Conservation (phyloP, 169 alveolate genomes). For the Plasmodium vivax region DNA sequence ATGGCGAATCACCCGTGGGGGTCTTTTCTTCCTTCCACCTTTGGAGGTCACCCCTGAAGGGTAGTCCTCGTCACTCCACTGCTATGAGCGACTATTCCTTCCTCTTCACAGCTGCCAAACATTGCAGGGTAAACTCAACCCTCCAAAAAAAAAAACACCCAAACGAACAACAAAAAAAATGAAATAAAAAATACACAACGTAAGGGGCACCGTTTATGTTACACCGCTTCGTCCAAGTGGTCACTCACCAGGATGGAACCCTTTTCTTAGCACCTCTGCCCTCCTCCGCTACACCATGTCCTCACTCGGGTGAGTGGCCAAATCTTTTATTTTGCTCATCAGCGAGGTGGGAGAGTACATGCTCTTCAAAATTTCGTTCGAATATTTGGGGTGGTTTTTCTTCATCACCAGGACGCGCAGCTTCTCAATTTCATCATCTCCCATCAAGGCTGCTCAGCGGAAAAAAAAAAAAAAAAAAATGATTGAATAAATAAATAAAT, state of each 20-base stretch:
- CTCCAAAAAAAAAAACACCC: not conserved
- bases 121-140: not conserved
- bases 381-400: conserved; percentile 31
- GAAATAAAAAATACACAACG: not conserved
- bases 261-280: not conserved
- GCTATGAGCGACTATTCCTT: not conserved
- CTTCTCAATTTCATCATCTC: conserved; percentile 18
- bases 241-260: not conserved
- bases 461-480: not conserved
- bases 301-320: not conserved
- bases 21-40: not conserved
- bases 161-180: not conserved
- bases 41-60: not conserved
- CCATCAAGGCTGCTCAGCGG: conserved; percentile 9
- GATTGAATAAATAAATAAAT: no score
- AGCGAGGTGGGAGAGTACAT: conserved; percentile 30
- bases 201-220: not conserved
- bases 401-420: conserved; percentile 1
- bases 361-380: conserved; percentile 40
- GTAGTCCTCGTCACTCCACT: not conserved
- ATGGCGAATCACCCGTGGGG: not conserved
- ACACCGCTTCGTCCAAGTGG: not conserved
- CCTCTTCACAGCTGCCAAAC: not conserved
- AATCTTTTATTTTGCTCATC: conserved; percentile 16
- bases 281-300: not conserved